Evolutionary conservation across 108 stramenopile species (phyloP).

Genomic region (Nannochloropsis granulata): DNA sequence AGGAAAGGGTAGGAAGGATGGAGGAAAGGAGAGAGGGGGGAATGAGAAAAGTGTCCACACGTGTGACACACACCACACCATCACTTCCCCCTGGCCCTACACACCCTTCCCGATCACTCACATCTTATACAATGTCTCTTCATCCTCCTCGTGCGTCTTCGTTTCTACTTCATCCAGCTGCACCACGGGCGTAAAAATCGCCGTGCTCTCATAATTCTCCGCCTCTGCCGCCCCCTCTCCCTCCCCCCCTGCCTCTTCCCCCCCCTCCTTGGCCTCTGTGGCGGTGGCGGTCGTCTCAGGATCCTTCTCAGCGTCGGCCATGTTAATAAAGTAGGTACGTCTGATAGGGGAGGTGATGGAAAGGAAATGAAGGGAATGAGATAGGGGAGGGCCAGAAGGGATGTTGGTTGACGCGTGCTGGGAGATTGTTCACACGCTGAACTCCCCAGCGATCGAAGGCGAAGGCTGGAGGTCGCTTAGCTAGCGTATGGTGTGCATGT

Average conservation of each 20-base stretch:
- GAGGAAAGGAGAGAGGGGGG: not conserved
- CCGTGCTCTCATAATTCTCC: slow-evolving; percentile 40
- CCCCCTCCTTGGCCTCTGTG: slow-evolving; percentile 8
- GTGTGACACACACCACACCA: not conserved
- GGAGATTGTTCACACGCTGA: too few species aligned
- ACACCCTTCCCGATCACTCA: not conserved
- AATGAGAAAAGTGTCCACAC: not conserved
- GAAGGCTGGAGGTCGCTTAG: too few species aligned
- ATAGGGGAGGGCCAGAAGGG: too few species aligned
- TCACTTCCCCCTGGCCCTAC: too few species aligned
- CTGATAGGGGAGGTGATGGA: too few species aligned
- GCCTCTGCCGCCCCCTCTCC: slow-evolving; percentile 15
- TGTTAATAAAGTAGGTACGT: not conserved
- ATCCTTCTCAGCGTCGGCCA: not conserved
- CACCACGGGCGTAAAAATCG: slow-evolving; percentile 46
- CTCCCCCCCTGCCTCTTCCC: slow-evolving; percentile 7
- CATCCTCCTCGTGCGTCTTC: slow-evolving; percentile 94
- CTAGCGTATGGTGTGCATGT: too few species aligned
- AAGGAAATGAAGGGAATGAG: too few species aligned
- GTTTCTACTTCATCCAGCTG: slow-evolving; percentile 96
- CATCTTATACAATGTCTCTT: slow-evolving; percentile 53
- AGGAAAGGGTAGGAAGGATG: too few species aligned
- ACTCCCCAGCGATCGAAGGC: too few species aligned
- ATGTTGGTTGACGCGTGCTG: too few species aligned
- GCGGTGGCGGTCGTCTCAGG: not conserved